A percentile compares a stretch with the other conserved stretches of the same genome.
phyloP scores from a whole-genome alignment of 305 asterid species.

The Lippia alba region DNA sequence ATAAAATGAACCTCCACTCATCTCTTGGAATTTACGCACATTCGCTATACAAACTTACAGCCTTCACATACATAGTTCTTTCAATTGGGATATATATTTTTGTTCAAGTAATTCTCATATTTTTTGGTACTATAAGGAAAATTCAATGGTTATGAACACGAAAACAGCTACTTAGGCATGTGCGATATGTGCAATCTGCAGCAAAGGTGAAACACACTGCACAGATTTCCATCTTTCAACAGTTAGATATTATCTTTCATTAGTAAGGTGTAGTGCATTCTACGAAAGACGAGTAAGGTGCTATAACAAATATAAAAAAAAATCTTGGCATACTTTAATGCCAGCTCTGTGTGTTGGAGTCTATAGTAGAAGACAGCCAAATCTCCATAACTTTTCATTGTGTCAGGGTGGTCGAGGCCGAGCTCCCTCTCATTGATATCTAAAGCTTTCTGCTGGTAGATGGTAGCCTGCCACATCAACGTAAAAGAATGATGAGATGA shows the following conservation, averaged over 20 bases:
- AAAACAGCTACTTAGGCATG: constrained; percentile 6
- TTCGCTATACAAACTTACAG: background rate
- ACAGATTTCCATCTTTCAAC: constrained; percentile 21
- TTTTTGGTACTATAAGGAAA: background rate
- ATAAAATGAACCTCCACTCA: background rate
- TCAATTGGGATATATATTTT: background rate
- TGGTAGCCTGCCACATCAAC: constrained; percentile 67
- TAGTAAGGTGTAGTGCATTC: background rate
- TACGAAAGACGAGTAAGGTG: constrained; percentile 12
- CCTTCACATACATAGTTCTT: background rate
- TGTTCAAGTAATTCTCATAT: background rate
- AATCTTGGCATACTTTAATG: constrained; percentile 64
- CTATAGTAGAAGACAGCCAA: constrained; percentile 91
- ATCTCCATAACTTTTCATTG: constrained; percentile 96
- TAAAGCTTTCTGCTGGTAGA: constrained; percentile 89
- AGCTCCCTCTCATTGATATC: constrained; percentile 95
- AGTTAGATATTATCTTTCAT: background rate
- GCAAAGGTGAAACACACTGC: background rate
- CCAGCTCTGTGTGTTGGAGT: constrained; percentile 90
- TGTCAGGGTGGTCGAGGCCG: constrained; percentile 93
- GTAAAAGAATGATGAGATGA: constrained; percentile 29
- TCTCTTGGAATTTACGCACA: background rate
- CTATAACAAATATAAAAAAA: constrained; percentile 18
- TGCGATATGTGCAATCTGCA: too few relatives aligned
- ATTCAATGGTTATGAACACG: background rate